phyloP scores from a whole-genome alignment of 176 grass and related monocot genomes.

The maize (Zea mays) region Zm-B73-REFERENCE-NAM-5.0 NC_050096.1:8095001-8095500 shows the following conservation, averaged over 20 bases:
- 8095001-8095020: slow-evolving; percentile 26
- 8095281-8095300: slow-evolving; percentile 30
- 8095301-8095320: slow-evolving; percentile 24
- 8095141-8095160: not conserved
- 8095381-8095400: slow-evolving; percentile 99
- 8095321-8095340: slow-evolving; percentile 93
- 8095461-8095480: slow-evolving; percentile 48
- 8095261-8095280: slow-evolving; percentile 25
- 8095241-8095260: slow-evolving; percentile 52
- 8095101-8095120: slow-evolving; percentile 51
- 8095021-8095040: slow-evolving; percentile 96
- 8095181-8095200: slow-evolving; percentile 79
- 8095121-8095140: slow-evolving; percentile 22
- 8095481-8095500: not conserved
- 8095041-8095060: slow-evolving; percentile 88
- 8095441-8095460: slow-evolving; percentile 87
- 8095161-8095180: slow-evolving; percentile 11
- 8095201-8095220: slow-evolving; percentile 95
- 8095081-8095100: slow-evolving; percentile 85
- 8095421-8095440: slow-evolving; percentile 94
- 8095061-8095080: slow-evolving; percentile 91
- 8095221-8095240: slow-evolving; percentile 93
- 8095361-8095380: slow-evolving; percentile 77
- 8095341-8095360: slow-evolving; percentile 93
- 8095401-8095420: slow-evolving; percentile 99